These are phyloP conservation scores for Urostyla sp. DNA, from an alignment of 73 alveolate genomes.

Conservation along the genomic window DNA sequence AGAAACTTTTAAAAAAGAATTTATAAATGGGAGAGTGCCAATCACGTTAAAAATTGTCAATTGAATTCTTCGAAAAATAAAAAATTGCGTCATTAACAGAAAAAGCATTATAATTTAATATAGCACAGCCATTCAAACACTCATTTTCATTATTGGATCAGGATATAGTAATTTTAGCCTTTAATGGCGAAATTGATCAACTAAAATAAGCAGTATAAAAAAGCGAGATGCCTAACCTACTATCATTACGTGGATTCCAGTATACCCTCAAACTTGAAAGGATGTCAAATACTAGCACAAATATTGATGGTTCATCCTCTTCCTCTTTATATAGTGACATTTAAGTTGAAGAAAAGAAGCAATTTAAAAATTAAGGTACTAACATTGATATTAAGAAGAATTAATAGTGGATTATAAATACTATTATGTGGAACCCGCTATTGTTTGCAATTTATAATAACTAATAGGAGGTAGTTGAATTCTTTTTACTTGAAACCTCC, in stretches of 20 bases:
- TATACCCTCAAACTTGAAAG: neutral
- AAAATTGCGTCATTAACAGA: no score
- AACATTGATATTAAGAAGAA: no score
- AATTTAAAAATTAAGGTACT: neutral
- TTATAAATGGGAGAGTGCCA: no score
- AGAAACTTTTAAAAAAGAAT: no score
- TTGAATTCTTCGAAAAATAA: no score
- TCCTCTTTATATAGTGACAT: neutral
- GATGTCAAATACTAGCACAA: neutral
- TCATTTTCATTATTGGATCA: no score
- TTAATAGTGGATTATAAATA: no score
- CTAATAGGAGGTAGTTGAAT: neutral
- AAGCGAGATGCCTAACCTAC: slow-evolving; percentile 35
- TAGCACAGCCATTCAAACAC: no score
- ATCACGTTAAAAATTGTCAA: no score
- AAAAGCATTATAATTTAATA: no score
- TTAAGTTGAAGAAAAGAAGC: neutral
- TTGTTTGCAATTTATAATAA: slow-evolving; percentile 23
- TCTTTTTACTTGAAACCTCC: neutral
- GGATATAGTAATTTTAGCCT: slow-evolving; percentile 15
- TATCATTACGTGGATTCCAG: slow-evolving; percentile 17
- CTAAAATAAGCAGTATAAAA: slow-evolving; percentile 18
- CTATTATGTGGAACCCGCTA: slow-evolving; percentile 47
- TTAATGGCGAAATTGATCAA: slow-evolving; percentile 17
- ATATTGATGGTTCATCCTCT: neutral